These are phyloP conservation scores for Saccharomyces hybrid DNA, from an alignment of 1,139 yeast species.

Conservation along the genomic window DNA sequence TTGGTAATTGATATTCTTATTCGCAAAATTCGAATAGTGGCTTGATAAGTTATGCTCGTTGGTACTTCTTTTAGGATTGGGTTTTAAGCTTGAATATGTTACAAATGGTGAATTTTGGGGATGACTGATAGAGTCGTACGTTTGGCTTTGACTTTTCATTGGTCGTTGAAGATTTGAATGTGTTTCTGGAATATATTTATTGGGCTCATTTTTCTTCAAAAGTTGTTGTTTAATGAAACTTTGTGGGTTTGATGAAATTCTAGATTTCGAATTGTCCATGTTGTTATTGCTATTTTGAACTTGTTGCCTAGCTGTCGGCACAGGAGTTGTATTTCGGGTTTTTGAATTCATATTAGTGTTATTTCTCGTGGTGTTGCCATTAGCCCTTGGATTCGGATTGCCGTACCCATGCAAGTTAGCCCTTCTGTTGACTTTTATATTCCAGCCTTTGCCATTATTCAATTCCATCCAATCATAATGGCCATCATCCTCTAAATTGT, in stretches of 20 bases:
- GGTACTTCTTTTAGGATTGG: not conserved
- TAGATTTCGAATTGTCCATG: not conserved
- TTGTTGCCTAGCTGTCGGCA: not conserved
- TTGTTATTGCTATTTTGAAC: not conserved
- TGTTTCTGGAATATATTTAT: not conserved
- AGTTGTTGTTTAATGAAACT: not conserved
- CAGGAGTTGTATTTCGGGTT: not conserved
- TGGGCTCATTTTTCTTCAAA: not conserved
- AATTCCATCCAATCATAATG: constrained; percentile 93
- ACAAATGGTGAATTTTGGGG: not conserved
- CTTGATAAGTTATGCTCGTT: not conserved
- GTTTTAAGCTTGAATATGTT: not conserved
- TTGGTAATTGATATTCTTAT: not conserved
- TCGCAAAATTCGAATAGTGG: not conserved
- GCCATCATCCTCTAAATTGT: constrained; percentile 72
- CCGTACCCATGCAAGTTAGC: constrained; percentile 83
- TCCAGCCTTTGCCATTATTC: constrained; percentile 92
- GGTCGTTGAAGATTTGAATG: not conserved
- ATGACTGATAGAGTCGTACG: not conserved
- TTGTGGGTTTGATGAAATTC: not conserved
- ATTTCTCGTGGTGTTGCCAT: constrained; percentile 7
- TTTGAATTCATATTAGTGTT: constrained; percentile 6
- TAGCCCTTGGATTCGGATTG: constrained; percentile 25
- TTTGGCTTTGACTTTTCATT: not conserved
- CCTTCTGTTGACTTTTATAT: constrained; percentile 68